These are phyloP conservation scores for Aspergillus biplanus DNA, from an alignment of 495 filamentous ascomycete species.

Conservation along the genomic window DNA sequence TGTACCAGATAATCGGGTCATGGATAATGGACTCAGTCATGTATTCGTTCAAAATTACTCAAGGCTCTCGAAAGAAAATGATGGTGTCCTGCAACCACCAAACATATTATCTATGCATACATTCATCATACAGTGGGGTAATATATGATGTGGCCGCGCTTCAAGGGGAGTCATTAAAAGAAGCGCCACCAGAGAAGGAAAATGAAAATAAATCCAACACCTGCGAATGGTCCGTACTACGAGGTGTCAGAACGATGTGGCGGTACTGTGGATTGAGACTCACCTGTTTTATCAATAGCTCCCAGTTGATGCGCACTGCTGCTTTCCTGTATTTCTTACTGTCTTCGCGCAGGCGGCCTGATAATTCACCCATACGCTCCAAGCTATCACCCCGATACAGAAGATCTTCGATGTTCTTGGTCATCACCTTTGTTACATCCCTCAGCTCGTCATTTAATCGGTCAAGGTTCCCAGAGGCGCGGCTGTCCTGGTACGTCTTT, in stretches of 20 bases:
- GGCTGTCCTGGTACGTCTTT: conserved; percentile 90
- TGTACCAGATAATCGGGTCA: not conserved
- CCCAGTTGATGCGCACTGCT: conserved; percentile 98
- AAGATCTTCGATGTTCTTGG: conserved; percentile 99
- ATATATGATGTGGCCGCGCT: conserved; percentile 13
- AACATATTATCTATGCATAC: conserved; percentile 50
- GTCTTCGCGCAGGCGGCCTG: conserved; percentile 82
- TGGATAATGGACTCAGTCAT: not conserved
- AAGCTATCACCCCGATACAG: conserved; percentile 93
- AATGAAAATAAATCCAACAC: conserved; percentile 75
- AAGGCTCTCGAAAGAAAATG: conserved; percentile 25
- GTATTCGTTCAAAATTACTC: conserved; percentile 11
- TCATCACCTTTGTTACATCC: conserved; percentile 99
- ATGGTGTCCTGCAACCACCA: conserved; percentile 45
- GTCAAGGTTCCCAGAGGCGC: conserved; percentile 84
- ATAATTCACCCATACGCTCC: conserved; percentile 97
- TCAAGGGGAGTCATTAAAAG: conserved; percentile 56
- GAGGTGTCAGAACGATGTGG: conserved; percentile 26
- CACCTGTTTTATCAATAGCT: conserved; percentile 89
- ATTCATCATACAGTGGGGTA: conserved; percentile 42
- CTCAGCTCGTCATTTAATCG: conserved; percentile 93
- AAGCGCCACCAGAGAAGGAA: conserved; percentile 92
- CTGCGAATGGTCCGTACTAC: conserved; percentile 86
- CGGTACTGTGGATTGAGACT: conserved; percentile 26
- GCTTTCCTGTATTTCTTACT: conserved; percentile 91